Evolutionary conservation across 306 rosid genomes (phyloP), one percentile per base, ranked within the genome.

Genomic region (Dalbergia oliveri): DNA sequence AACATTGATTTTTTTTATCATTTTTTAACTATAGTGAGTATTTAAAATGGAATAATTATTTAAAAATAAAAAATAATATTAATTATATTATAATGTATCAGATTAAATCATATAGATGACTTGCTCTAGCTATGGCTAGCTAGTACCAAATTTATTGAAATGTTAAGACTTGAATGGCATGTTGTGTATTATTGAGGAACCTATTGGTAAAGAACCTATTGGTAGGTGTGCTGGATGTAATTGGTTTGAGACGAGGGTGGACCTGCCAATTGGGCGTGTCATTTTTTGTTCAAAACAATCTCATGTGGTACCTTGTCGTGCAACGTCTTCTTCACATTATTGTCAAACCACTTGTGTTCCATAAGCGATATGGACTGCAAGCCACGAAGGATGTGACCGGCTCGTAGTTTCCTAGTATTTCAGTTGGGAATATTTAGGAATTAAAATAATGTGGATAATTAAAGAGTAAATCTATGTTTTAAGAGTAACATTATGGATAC

Each of bases 101-200:
- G 2, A 26, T 26, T 1, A 26, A 26, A 26, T 26, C 31, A 26
- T 26, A 26, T 26, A 26, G 31, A 37, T 37, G 1, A 6, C 47
- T 56, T 69, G 57, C 34, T 21, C 54, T 73, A 59, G 58, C 75
- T 35, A 31, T 59, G 37, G 39, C 78, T 33, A 33, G 12, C 67
- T 73, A 80, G 37, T 23, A 19, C 19, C 16, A 31, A 35, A 58
- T 70, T 62, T 19, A 56, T 53, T 75, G 69, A 31, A 66, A 73
- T 45, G 65, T 43, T 43, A 47, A 45, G 35, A 1, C 58, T 19
- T 70, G 47, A 71, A 63, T 73, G 37, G 35, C 66, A 73, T 58
- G 45, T 21, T 47, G 5, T 67, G 79, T 71, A 84, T 69, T 79
- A 84, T 77, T 82, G 78, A 51, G n/a, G 49, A 69, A 72, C 66